Evolutionary conservation across 768 basidiomycete genomes (phyloP).

Genomic region (Serendipita indica): DNA sequence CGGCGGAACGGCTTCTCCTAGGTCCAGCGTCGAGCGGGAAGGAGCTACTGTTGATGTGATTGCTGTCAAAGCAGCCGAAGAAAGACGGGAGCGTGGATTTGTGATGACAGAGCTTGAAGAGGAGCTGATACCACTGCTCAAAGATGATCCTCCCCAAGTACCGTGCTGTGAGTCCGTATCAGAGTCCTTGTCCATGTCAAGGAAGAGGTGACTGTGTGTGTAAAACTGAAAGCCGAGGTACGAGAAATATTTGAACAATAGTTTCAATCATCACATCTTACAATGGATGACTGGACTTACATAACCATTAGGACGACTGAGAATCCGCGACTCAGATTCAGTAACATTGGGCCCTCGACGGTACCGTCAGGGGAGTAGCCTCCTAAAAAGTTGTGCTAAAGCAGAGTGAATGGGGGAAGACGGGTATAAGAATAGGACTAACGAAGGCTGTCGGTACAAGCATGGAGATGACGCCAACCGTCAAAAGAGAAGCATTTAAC

Average conservation of each 20-base stretch:
- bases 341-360: constrained; percentile 27
- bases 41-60: constrained; percentile 20
- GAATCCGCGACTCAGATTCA: constrained; percentile 35
- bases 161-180: neutral
- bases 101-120: neutral
- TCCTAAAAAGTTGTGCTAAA: constrained; percentile 24
- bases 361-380: constrained; percentile 20
- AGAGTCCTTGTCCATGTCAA: constrained; percentile 5
- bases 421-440: constrained; percentile 21
- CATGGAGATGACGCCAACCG: constrained; percentile 25
- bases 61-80: constrained; percentile 13
- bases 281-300: constrained; percentile 22
- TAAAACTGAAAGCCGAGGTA: constrained; percentile 41
- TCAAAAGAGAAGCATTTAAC: constrained; percentile 24
- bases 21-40: neutral
- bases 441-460: constrained; percentile 25
- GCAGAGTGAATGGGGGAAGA: constrained; percentile 20
- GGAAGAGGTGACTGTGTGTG: constrained; percentile 34
- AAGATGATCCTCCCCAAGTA: neutral
- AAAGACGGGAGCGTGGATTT: neutral
- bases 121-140: neutral
- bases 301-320: constrained; percentile 35
- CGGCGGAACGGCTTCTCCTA: neutral
- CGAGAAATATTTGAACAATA: constrained; percentile 12
- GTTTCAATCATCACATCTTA: neutral